Conservation (phyloP, 306 rosid species). For the Prunus padus region DNA sequence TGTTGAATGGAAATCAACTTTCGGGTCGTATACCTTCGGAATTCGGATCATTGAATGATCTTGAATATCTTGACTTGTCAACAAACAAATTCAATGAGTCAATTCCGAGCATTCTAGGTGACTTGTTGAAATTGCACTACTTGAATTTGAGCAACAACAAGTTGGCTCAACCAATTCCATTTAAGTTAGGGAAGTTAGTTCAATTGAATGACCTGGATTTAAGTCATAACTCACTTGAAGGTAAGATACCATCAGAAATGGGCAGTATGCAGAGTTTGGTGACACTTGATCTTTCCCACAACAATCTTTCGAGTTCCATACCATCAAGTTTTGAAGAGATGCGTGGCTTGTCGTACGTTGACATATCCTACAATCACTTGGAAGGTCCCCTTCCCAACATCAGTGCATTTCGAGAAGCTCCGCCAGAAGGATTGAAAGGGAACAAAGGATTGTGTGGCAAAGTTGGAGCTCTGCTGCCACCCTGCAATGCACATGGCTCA, state of each 20-base stretch:
- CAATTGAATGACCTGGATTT: constrained; percentile 22
- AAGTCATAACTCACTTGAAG: constrained; percentile 23
- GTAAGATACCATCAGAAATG: constrained; percentile 23
- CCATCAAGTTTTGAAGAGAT: no score
- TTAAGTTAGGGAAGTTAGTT: constrained; percentile 14
- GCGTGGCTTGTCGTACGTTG: not conserved
- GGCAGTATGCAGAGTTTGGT: constrained; percentile 12
- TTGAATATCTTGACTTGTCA: constrained; percentile 23
- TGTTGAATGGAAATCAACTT: not conserved
- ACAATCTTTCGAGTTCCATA: not conserved
- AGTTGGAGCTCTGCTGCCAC: not conserved
- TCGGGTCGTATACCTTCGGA: constrained; percentile 1
- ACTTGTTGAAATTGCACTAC: not conserved
- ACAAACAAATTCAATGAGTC: constrained; percentile 22
- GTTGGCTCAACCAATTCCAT: constrained; percentile 19
- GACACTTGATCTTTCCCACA: constrained; percentile 25
- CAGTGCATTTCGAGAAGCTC: constrained; percentile 12
- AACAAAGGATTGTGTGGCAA: constrained; percentile 24
- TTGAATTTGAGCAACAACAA: constrained; percentile 29
- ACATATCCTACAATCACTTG: constrained; percentile 22
- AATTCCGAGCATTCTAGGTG: constrained; percentile 22
- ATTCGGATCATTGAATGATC: constrained; percentile 8
- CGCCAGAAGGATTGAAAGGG: not conserved
- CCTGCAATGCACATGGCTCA: not conserved
- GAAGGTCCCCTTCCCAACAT: constrained; percentile 22